Evolutionary conservation across 352 stramenopile genomes (phyloP), one percentile per base, ranked within the genome.

Genomic region (Chrysophaeum taylorii): DNA sequence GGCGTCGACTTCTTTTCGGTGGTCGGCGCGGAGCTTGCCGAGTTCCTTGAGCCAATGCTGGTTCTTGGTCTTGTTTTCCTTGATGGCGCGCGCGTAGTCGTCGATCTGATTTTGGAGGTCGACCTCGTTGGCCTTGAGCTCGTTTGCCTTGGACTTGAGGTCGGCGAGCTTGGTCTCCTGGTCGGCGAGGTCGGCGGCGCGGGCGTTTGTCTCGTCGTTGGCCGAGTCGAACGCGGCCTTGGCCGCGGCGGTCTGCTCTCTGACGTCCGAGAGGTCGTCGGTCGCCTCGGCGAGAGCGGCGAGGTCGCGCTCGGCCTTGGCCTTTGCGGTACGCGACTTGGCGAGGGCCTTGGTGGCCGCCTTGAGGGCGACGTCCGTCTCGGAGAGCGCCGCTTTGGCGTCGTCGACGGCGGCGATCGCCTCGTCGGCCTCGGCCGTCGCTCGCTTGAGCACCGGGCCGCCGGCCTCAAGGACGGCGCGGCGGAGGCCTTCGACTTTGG

Each of bases 91-190:
- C 38, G 92, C 87, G 63, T 93, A 91, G 68, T 92, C 85, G 64
- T 97, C 92, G 42, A 97, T 76, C 70, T 94, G 89, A 36, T 91
- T 92, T 50, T 86, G 73, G 27, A 98, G 71, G 79, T 98, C 92
- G 4, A 97, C 89, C 77, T 97, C 92, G 14, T 83, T 81, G 66
- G 83, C 93, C 41, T 86, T 88, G 75, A 96, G 87, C 48, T 87
- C 85, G n/a, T 93, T 86, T 68, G 92, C 87, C 63, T 60, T 25
- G 18, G 18, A 31, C 18, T 18, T 33, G 18, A 60, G 25, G 5
- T 12, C 9, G 18, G 45, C 12, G 45, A 57, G 45, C 45, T 57
- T 57, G 45, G 14, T 12, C 7, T 18, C 31, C 5, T 92, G 80
- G 64, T 92, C 91, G 43, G 82, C 82, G 70, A 93, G 88, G 71